These are phyloP conservation scores for Cruciata laevipes DNA, from an alignment of 257 asterid species.

Conservation along the genomic window DNA sequence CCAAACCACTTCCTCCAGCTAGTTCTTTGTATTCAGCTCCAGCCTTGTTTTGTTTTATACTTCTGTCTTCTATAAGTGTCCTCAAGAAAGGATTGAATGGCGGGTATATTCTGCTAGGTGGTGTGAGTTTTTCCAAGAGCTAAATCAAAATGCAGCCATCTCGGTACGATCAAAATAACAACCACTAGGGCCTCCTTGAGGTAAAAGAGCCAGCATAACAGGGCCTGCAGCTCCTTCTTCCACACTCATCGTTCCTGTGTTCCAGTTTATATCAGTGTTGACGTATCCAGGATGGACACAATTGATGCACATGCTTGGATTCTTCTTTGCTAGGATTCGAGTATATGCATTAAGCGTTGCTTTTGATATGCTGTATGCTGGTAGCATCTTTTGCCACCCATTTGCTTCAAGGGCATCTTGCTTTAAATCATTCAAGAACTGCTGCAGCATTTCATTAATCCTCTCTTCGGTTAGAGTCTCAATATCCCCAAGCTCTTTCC, in stretches of 20 bases:
- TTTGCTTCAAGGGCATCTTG: conserved; percentile 44
- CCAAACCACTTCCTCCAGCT: neutral
- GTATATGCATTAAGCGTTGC: conserved; percentile 67
- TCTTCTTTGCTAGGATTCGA: conserved; percentile 57
- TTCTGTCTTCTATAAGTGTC: neutral
- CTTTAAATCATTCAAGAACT: conserved; percentile 46
- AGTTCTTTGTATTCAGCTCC: neutral
- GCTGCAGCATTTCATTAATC: conserved; percentile 42
- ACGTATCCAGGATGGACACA: conserved; percentile 80
- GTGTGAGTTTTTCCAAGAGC: neutral
- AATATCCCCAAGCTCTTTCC: conserved; percentile 54
- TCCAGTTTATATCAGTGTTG: conserved; percentile 62
- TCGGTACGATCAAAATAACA: conserved; percentile 59
- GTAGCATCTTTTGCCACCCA: conserved; percentile 80
- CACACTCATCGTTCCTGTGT: conserved; percentile 45
- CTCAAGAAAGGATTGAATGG: neutral
- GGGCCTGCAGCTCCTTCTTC: conserved; percentile 72
- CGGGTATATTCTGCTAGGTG: neutral
- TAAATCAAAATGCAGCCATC: conserved; percentile 41
- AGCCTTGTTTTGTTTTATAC: neutral
- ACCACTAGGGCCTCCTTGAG: conserved; percentile 63
- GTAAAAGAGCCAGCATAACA: conserved; percentile 59
- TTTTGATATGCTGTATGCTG: conserved; percentile 78
- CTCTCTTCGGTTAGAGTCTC: conserved; percentile 54
- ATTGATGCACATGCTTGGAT: conserved; percentile 58